Percentiles rank a stretch among this genome's conserved stretches.
Conservation (phyloP, 768 basidiomycete species). For the Leccinum barrowsii region DNA sequence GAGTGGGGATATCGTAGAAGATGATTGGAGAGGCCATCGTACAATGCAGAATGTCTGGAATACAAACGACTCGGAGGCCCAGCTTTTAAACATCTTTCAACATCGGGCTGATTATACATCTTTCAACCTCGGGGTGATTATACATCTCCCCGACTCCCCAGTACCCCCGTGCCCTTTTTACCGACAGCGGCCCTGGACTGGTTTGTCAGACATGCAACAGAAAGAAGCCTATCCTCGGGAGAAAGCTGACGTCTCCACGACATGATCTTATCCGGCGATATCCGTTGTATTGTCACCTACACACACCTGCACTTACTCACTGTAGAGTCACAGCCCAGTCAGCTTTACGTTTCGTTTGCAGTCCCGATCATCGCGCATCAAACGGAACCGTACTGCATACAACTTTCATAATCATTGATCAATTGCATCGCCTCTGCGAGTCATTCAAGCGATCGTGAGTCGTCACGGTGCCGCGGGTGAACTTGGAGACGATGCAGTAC, state of each 20-base stretch:
- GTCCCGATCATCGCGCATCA: neutral
- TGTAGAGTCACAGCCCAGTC: neutral
- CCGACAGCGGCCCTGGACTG: neutral
- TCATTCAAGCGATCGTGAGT: neutral
- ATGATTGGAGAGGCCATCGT: constrained; percentile 32
- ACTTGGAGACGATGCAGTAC: neutral
- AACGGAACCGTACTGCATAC: neutral
- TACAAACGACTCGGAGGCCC: no score
- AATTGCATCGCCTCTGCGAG: neutral
- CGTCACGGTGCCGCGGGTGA: neutral
- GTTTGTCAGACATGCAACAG: neutral
- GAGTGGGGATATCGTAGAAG: constrained; percentile 46
- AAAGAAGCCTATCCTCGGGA: neutral
- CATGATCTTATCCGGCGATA: neutral
- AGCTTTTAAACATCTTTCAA: no score
- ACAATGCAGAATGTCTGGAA: neutral
- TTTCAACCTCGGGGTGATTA: neutral
- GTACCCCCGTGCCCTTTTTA: constrained; percentile 3
- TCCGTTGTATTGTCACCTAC: neutral
- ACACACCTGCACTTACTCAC: no score
- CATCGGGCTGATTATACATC: no score
- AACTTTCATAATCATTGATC: neutral
- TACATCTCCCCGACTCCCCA: neutral
- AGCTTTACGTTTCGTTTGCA: neutral
- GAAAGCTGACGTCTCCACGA: neutral